phyloP scores from a whole-genome alignment of 106 monocot species.

The Dendrobium officinale region DNA sequence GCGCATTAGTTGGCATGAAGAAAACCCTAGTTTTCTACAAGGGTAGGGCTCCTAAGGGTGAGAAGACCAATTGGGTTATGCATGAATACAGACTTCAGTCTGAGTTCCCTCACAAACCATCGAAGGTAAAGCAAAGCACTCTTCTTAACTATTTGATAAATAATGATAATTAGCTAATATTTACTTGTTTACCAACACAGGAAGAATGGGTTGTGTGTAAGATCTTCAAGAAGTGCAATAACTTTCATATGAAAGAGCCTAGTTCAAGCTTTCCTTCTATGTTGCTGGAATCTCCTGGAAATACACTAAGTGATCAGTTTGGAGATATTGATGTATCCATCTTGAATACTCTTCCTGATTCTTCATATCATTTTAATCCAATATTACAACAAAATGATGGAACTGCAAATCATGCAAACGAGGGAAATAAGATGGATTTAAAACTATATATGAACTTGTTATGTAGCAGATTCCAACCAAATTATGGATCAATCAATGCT shows the following conservation, averaged over 20 bases:
- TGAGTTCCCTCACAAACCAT: slow-evolving; percentile 36
- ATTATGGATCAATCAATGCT: background rate
- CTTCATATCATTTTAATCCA: slow-evolving; percentile 8
- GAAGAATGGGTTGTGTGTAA: slow-evolving; percentile 79
- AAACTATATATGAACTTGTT: slow-evolving; percentile 30
- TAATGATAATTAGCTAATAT: background rate
- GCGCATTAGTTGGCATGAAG: slow-evolving; percentile 62
- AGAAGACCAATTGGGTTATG: slow-evolving; percentile 85
- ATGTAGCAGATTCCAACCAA: slow-evolving; percentile 6
- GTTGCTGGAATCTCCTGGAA: slow-evolving; percentile 3
- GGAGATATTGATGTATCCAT: slow-evolving; percentile 30
- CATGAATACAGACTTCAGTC: slow-evolving; percentile 62
- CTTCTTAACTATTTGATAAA: background rate
- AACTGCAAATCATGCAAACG: slow-evolving; percentile 4
- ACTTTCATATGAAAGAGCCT: background rate
- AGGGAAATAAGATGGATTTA: slow-evolving; percentile 14
- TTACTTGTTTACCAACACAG: slow-evolving; percentile 5
- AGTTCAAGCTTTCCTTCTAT: slow-evolving; percentile 4
- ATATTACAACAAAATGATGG: slow-evolving; percentile 7
- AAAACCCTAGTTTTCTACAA: slow-evolving; percentile 85
- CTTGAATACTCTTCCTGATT: slow-evolving; percentile 15
- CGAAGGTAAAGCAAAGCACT: slow-evolving; percentile 26
- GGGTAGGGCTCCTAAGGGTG: slow-evolving; percentile 73
- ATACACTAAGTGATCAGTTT: too few relatives aligned
- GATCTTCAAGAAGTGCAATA: slow-evolving; percentile 51